phyloP scores from a whole-genome alignment of 306 rosid genomes.

The Cucurbita argyrosperma region DNA sequence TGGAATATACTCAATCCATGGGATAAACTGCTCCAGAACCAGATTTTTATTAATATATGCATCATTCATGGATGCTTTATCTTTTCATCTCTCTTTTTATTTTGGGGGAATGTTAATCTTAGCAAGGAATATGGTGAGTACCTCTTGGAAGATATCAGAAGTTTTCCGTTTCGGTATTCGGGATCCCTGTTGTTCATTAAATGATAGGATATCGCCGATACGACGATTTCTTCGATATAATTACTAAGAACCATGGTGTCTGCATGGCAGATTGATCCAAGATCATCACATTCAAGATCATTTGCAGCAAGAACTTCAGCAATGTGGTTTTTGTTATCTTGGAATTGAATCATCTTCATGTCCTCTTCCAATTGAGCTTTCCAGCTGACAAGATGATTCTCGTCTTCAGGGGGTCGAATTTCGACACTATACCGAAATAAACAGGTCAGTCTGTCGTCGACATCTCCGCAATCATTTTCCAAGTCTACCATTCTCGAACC shows the following conservation, averaged over 20 bases:
- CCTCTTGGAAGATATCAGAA: slow-evolving; percentile 72
- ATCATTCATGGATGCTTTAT: neutral
- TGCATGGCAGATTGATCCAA: slow-evolving; percentile 48
- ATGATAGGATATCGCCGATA: slow-evolving; percentile 64
- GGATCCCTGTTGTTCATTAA: slow-evolving; percentile 53
- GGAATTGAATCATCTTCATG: slow-evolving; percentile 48
- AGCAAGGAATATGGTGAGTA: slow-evolving; percentile 9
- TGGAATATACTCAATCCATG: slow-evolving; percentile 73
- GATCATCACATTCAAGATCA: slow-evolving; percentile 74
- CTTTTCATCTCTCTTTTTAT: neutral
- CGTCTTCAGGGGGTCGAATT: slow-evolving; percentile 62
- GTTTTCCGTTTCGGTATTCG: slow-evolving; percentile 83
- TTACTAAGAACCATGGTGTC: slow-evolving; percentile 51
- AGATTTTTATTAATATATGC: neutral
- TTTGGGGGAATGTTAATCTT: neutral
- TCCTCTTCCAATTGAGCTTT: slow-evolving; percentile 58
- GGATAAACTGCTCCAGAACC: slow-evolving; percentile 58
- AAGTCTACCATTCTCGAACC: slow-evolving; percentile 50
- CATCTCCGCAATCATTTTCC: slow-evolving; percentile 29
- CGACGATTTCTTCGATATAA: slow-evolving; percentile 63
- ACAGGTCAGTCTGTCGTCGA: slow-evolving; percentile 36
- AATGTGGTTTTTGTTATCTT: slow-evolving; percentile 84
- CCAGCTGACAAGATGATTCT: slow-evolving; percentile 43
- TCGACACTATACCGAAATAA: slow-evolving; percentile 57
- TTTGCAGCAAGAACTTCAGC: slow-evolving; percentile 70